phyloP scores from a whole-genome alignment of 2,329 filamentous ascomycete species.

The Cyphellophora europaea region DNA sequence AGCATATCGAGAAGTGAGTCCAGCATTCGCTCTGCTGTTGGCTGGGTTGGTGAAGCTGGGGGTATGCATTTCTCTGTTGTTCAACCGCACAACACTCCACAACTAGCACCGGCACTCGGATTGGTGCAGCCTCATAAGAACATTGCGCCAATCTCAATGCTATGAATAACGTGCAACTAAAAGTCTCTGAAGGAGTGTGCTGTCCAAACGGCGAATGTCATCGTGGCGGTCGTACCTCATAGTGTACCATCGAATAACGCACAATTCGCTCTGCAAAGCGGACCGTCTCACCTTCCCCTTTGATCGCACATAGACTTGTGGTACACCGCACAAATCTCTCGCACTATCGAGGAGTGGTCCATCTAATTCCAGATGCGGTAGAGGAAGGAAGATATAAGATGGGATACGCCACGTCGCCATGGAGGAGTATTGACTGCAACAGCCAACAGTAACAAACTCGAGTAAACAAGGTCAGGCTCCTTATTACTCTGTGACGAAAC shows the following conservation, averaged over 20 bases:
- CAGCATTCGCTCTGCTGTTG: conserved; percentile 1
- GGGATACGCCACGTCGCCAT: conserved; percentile 1
- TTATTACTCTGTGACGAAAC: neutral
- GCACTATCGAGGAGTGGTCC: conserved; percentile 1
- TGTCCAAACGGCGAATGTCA: conserved; percentile 1
- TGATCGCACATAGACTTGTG: conserved; percentile 1
- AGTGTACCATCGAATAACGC: conserved; percentile 1
- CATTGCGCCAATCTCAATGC: conserved; percentile 1
- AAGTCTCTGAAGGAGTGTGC: conserved; percentile 1
- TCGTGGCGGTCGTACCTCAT: conserved; percentile 1
- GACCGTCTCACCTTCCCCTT: conserved; percentile 1
- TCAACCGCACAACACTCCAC: neutral
- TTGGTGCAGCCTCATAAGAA: conserved; percentile 1
- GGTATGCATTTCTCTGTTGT: conserved; percentile 1
- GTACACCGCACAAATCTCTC: conserved; percentile 1
- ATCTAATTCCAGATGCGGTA: conserved; percentile 1
- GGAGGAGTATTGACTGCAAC: neutral
- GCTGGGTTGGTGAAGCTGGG: neutral
- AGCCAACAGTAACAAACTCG: conserved; percentile 1
- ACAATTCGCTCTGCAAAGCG: neutral
- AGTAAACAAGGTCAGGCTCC: neutral
- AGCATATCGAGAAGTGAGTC: conserved; percentile 7
- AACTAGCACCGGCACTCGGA: neutral
- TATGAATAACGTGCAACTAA: conserved; percentile 1
- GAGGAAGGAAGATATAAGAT: conserved; percentile 1